Base-by-base conservation (phyloP, 192 early-diverging fungal species). In the Backusella westeae region DNA sequence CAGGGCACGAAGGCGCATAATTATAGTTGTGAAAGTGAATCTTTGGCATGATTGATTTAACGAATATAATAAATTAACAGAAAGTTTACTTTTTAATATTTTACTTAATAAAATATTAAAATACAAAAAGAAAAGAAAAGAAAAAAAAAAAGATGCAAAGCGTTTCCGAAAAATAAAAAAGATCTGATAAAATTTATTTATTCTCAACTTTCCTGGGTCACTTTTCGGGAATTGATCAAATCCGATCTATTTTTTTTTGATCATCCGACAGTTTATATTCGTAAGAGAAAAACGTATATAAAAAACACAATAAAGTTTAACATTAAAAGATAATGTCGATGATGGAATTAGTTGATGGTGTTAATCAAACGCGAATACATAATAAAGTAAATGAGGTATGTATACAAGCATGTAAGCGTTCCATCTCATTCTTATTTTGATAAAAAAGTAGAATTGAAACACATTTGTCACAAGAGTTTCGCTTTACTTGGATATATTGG, bases 131-230 rank as follows among this genome's bases (percentile, higher is more conserved):
- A 63, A 63, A 63, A 63, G 23, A 59, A 59, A 59, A 23, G 23
- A 0, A 32, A 35, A 21, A 19, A 35, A 35, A 19, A 67, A 69
- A 69, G 35, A 36, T n/a, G 34, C 8, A 23, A 35, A 35, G 23
- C 0, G 68, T 69, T 38, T 35, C 38, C 35, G n/a, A 69, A 69
- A 35, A 69, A 69, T 69, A 69, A 41, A 69, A 69, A 69, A 69
- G 68, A 69, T 69, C 68, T 69, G 68, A 69, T 69, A 69, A 69
- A 69, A 69, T 69, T 68, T 41, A 68, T 68, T 68, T 68, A 35
- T 38, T 68, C 56, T 29, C 56, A 63, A 63, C 56, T 63, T 2
- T 29, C 26, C 1, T 63, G 21, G 56, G 56, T 63, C 56, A 63
- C 29, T 63, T 63, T 63, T 63, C 56, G 56, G 56, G 26, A 63